Conservation (phyloP, 1,284 basidiomycete genomes). For the Coniferiporia weirii region DNA sequence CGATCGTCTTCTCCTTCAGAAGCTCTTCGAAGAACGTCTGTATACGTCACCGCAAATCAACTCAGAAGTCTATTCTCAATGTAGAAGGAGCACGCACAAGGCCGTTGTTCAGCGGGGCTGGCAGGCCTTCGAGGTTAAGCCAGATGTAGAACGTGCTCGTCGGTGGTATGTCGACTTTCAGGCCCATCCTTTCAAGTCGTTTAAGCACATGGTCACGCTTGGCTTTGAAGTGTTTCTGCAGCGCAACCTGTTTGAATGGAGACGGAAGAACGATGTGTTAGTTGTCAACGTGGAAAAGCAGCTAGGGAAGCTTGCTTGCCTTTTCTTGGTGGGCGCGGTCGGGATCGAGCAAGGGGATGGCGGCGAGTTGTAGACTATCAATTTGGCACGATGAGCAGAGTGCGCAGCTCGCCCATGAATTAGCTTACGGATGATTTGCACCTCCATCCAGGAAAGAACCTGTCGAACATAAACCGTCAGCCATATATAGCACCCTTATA, state of each 20-base stretch:
- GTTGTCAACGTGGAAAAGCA: background rate
- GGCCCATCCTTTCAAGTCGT: constrained; percentile 72
- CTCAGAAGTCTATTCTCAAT: background rate
- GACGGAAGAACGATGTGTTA: background rate
- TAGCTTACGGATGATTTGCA: constrained; percentile 76
- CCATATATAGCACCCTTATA: background rate
- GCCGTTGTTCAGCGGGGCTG: constrained; percentile 81
- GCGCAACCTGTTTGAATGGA: constrained; percentile 44
- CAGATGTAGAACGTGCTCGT: constrained; percentile 87
- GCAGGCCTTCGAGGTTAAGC: constrained; percentile 77
- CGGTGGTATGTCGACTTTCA: constrained; percentile 74
- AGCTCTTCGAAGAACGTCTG: constrained; percentile 93
- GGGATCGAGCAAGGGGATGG: constrained; percentile 75
- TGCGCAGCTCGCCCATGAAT: background rate
- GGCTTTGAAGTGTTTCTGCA: constrained; percentile 84
- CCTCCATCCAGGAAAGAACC: constrained; percentile 87
- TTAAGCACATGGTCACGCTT: constrained; percentile 88
- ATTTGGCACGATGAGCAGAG: background rate
- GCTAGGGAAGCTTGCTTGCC: constrained; percentile 28
- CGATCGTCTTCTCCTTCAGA: constrained; percentile 85
- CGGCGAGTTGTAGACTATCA: constrained; percentile 75
- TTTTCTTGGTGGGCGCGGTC: constrained; percentile 67
- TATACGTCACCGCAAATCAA: background rate
- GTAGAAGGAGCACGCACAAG: constrained; percentile 44
- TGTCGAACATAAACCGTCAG: constrained; percentile 19